These are phyloP conservation scores for Liquidambar formosana DNA, from an alignment of 164 flowering plant species.

Conservation along the genomic window DNA sequence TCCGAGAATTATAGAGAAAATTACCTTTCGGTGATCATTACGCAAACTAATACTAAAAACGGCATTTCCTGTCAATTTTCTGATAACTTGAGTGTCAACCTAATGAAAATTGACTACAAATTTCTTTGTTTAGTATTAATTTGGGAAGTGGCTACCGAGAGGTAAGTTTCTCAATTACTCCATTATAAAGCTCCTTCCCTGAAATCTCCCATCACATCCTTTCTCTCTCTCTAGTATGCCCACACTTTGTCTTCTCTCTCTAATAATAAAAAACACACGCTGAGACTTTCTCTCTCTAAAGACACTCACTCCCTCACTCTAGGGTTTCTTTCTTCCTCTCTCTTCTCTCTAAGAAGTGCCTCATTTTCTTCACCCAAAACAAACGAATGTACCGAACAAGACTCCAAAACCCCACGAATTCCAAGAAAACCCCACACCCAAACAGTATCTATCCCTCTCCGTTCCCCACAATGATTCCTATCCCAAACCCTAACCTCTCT, in stretches of 20 bases:
- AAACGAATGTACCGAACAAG: slow-evolving; percentile 15
- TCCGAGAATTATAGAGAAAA: background rate
- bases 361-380: slow-evolving; percentile 1
- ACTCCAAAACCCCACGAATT: slow-evolving; percentile 1
- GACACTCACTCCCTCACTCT: background rate
- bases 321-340: background rate
- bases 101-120: no score
- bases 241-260: no score
- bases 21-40: no score
- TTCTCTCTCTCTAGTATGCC: no score
- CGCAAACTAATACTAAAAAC: no score
- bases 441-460: background rate
- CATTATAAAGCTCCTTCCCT: background rate
- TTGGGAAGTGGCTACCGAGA: no score
- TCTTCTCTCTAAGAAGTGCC: background rate
- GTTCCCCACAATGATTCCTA: background rate
- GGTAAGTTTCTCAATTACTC: no score
- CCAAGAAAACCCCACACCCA: slow-evolving; percentile 1
- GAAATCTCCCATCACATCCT: background rate
- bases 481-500: background rate
- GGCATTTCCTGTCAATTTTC: no score
- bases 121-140: no score
- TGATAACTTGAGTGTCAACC: no score
- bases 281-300: no score
- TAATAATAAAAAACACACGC: no score